Evolutionary conservation across 2,329 filamentous ascomycete species (phyloP).

Genomic region (Alternaria triticina): DNA sequence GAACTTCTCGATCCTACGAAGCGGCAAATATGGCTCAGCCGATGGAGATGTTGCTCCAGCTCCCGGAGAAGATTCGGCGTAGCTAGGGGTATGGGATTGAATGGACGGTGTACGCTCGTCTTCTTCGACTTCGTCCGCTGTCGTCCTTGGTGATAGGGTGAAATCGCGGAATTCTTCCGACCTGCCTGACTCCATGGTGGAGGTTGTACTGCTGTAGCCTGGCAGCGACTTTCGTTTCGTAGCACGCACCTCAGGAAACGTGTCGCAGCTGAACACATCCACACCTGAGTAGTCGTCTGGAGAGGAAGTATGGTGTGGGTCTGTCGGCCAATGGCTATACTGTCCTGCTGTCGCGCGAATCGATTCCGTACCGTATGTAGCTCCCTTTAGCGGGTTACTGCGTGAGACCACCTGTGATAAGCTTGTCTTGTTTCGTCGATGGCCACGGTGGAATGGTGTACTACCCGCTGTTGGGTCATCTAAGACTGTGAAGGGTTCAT

Average conservation of each 20-base stretch:
- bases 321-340: not conserved
- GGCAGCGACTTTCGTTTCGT: not conserved
- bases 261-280: not conserved
- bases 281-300: not conserved
- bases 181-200: not conserved
- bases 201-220: not conserved
- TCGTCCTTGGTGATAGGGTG: not conserved
- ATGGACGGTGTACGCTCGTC: not conserved
- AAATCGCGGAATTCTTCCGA: not conserved
- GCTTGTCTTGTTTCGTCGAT: not conserved
- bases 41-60: not conserved
- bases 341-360: not conserved
- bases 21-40: not conserved
- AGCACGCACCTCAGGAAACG: not conserved
- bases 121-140: not conserved
- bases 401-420: not conserved
- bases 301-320: not conserved
- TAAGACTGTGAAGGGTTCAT: not conserved
- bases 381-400: not conserved
- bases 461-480: not conserved
- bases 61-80: no score
- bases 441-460: not conserved
- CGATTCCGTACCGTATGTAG: not conserved
- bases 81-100: not conserved
- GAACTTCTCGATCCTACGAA: not conserved